Evolutionary conservation across 441 rosid species (phyloP).

Genomic region (Populus hybrid): DNA sequence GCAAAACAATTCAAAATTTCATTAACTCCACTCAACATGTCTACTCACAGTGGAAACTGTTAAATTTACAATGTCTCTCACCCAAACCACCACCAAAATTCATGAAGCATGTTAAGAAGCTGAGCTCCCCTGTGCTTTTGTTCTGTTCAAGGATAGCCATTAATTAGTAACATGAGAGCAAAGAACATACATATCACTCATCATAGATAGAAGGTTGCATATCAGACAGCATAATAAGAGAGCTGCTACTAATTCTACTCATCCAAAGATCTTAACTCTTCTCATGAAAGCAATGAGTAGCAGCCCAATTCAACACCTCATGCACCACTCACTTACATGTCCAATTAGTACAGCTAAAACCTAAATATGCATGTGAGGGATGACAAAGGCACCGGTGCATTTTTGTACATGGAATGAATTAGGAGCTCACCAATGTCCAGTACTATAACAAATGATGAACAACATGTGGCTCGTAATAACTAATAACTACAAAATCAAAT

Average conservation of each 20-base stretch:
- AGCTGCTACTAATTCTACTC: neutral
- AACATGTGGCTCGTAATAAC: neutral
- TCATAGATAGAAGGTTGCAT: neutral
- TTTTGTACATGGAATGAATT: no score
- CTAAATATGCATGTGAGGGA: neutral
- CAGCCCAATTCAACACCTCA: neutral
- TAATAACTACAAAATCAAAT: neutral
- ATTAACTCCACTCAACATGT: neutral
- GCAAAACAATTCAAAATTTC: conserved; percentile 24
- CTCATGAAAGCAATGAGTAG: neutral
- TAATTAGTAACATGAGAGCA: conserved; percentile 1
- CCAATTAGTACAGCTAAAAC: neutral
- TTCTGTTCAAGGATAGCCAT: conserved; percentile 42
- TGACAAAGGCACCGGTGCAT: neutral
- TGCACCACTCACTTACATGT: neutral
- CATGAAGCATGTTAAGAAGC: conserved; percentile 85
- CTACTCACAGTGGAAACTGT: neutral
- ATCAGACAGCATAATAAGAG: neutral
- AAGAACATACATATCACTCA: neutral
- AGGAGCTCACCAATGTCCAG: no score
- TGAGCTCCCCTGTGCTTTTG: conserved; percentile 89
- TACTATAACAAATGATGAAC: neutral
- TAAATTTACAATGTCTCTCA: conserved; percentile 27
- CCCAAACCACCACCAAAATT: conserved; percentile 77
- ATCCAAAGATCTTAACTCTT: neutral